Conservation (phyloP, 2,329 filamentous ascomycete species). For the Blastomyces silverae region DNA sequence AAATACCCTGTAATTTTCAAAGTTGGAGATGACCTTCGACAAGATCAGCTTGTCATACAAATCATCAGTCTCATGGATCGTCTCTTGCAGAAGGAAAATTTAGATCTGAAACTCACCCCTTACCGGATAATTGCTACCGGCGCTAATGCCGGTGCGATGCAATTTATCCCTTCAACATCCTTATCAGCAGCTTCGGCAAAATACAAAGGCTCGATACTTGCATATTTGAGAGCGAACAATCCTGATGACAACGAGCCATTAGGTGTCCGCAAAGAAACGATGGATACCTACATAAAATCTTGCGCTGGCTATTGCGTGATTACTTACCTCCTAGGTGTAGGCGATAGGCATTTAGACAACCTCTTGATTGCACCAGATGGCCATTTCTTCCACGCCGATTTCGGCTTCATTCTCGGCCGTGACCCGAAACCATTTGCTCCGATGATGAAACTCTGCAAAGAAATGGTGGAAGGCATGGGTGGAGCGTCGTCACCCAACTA, state of each 20-base stretch:
- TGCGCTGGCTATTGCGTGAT: slow-evolving; percentile 98
- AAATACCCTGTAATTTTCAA: slow-evolving; percentile 96
- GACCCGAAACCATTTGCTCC: slow-evolving; percentile 97
- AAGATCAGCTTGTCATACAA: slow-evolving; percentile 94
- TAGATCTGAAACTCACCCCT: slow-evolving; percentile 88
- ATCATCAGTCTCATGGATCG: slow-evolving; percentile 98
- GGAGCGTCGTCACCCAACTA: slow-evolving; percentile 75
- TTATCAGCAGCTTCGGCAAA: slow-evolving; percentile 77
- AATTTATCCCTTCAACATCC: slow-evolving; percentile 82
- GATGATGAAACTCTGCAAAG: slow-evolving; percentile 91
- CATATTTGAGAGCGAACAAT: slow-evolving; percentile 83
- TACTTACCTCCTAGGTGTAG: slow-evolving; percentile 93
- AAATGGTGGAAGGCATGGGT: slow-evolving; percentile 99
- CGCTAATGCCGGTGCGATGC: slow-evolving; percentile 79
- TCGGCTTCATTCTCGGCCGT: slow-evolving; percentile 93
- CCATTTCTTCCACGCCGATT: slow-evolving; percentile 97
- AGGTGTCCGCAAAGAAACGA: slow-evolving; percentile 80
- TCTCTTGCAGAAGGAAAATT: slow-evolving; percentile 86
- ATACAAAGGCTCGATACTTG: slow-evolving; percentile 69
- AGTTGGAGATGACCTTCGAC: slow-evolving; percentile 88
- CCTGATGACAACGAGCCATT: slow-evolving; percentile 74
- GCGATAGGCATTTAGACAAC: slow-evolving; percentile 93
- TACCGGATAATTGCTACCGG: slow-evolving; percentile 96
- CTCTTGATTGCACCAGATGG: slow-evolving; percentile 81
- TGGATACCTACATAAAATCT: slow-evolving; percentile 92